Base-by-base conservation (phyloP, 2,329 filamentous ascomycete genomes). In the Apiospora arundinis region DNA sequence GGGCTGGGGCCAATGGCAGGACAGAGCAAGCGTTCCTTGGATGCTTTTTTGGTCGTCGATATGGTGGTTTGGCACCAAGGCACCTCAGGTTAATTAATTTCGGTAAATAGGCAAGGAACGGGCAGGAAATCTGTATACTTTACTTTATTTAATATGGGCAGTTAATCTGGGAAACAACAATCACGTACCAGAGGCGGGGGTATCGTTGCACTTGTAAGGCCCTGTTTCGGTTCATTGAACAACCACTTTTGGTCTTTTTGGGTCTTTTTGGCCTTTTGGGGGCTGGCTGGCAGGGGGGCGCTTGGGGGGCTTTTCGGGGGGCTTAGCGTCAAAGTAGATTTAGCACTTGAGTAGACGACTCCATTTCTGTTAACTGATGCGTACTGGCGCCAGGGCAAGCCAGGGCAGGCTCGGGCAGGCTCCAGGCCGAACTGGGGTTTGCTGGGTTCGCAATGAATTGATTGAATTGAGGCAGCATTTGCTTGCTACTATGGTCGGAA, bases 221-320 rank as follows among this genome's bases (percentile, higher is more conserved):
- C 52, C 52, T 60, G 52, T 60, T 37, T 60, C 52, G 32, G 56
- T 63, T 63, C 56, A 37, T 63, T 63, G 56, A 63, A 63, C 32
- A 63, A 63, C 40, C 16, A 14, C 40, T 42, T 42, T 18, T 8
- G 21, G n/a, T n/a, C n/a, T n/a, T n/a, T 32, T n/a, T 37, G 52
- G 52, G 28, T 18, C 28, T 28, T 11, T 28, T 37, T 21, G 28
- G 32, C 28, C 52, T 11, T 28, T 37, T 21, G 56, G 56, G 52
- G 52, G 52, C 28, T 60, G 52, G 52, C 52, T 37, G 52, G 37
- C 28, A 60, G 28, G 52, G 52, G 28, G 23, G 23, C 28, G 5
- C 37, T n/a, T 9, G 56, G 56, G 56, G 16, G 16, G 52, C 42
- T 32, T 28, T n/a, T n/a, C n/a, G 48, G 44, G 48, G 48, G 25